Base-by-base conservation (phyloP, 495 filamentous ascomycete genomes). In the Achaetomiella virescens region DNA sequence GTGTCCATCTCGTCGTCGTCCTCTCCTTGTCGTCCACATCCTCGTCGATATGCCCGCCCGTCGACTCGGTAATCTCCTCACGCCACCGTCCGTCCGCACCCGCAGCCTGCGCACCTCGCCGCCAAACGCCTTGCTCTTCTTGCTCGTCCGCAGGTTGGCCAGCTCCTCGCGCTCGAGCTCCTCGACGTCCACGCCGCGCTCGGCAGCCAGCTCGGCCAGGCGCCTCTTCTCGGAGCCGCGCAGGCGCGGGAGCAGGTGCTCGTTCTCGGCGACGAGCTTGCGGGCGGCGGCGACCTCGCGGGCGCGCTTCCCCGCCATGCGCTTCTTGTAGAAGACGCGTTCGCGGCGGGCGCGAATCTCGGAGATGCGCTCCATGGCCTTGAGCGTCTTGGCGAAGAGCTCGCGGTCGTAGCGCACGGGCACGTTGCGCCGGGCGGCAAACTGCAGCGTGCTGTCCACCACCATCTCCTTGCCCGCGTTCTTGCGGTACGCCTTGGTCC, bases 341-440 rank as follows among this genome's bases (percentile, higher is more conserved):
- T 98, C 91, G 63, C 93, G 80, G 65, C 84, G 81, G 48, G 78
- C 70, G 43, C 90, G 81, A 70, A 97, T 95, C 77, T 98, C 91
- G 66, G 81, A 75, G 60, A 98, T 85, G 52, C 93, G 83, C 73
- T 89, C 78, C 89, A 98, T 98, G 52, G 92, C 91, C 59, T 84
- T 83, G 70, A 97, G 79, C 14, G 93, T 97, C 62, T 84, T 87
- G 52, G 83, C 81, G 25, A 95, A 85, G 48, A 93, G 81, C 55
- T 95, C 88, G 70, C 93, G 85, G 80, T 95, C 85, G 85, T 98
- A 98, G 65, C 90, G 89, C 54, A 93, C 82, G 62, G 93, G 93
- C 49, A 96, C 82, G 78, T 97, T 96, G 75, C 95, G 88, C 62
- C 90, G 89, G 52, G 86, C 84, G 52, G 90, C 84, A 79, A 99